These are phyloP conservation scores for Circinella umbellata DNA, from an alignment of 371 early-diverging fungal genomes.

Conservation along the genomic window DNA sequence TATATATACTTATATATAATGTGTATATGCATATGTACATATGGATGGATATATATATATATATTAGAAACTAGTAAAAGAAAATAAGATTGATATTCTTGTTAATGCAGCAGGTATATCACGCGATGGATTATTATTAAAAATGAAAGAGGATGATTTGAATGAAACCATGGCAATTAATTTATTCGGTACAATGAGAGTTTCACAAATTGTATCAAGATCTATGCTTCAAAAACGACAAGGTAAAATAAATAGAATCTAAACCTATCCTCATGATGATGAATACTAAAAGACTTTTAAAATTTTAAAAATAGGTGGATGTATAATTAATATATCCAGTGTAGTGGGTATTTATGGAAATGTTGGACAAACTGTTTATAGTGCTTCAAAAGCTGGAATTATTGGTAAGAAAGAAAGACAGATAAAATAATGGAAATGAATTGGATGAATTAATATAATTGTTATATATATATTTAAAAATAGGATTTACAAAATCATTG, in stretches of 20 bases:
- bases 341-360: constrained; percentile 82
- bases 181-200: constrained; percentile 73
- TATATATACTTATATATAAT: not conserved
- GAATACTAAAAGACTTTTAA: not conserved
- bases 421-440: too few relatives aligned
- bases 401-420: constrained; percentile 55
- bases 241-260: constrained; percentile 35
- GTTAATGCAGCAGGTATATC: constrained; percentile 74
- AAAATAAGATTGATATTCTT: constrained; percentile 52
- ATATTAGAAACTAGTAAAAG: constrained; percentile 32
- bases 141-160: constrained; percentile 51
- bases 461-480: constrained; percentile 4
- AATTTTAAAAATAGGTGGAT: constrained; percentile 56
- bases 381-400: constrained; percentile 86
- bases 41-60: not conserved
- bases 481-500: constrained; percentile 80
- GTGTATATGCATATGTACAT: too few relatives aligned
- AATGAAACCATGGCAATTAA: constrained; percentile 67
- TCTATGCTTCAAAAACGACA: constrained; percentile 60
- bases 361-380: constrained; percentile 78
- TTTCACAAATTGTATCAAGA: constrained; percentile 61
- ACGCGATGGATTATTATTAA: constrained; percentile 60
- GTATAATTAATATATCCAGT: constrained; percentile 86
- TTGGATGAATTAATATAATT: too few relatives aligned
- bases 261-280: not conserved